Evolutionary conservation across 2,329 filamentous ascomycete species (phyloP), one percentile per base, ranked within the genome.

Genomic region (Colletotrichum tropicicola): DNA sequence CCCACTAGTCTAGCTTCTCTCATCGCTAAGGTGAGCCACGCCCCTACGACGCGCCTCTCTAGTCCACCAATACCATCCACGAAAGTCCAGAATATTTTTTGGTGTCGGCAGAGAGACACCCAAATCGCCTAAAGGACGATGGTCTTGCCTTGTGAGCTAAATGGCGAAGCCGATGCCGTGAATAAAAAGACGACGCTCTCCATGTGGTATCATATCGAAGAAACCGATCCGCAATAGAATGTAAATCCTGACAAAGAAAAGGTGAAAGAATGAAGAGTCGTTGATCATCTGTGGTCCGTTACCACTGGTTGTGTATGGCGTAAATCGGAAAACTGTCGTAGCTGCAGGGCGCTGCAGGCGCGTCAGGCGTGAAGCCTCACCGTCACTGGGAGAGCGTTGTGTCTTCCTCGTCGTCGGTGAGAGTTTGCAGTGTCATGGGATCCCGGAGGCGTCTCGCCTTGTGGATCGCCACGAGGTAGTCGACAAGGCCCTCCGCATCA

Each of bases 401-500:
- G 27, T 60, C 66, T 53, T 67, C 66, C 17, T 60, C 66, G 19
- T 67, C 49, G 19, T 67, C 49, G 7, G 60, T 41, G 3, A 56
- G 55, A 15, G 59, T 56, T 6, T 58, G 52, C 15, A 60, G 56
- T 5, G 60, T 59, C 32, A 54, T 57, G 12, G 65, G 67, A 30
- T 68, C 60, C 28, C 77, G 75, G 10, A 74, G 70, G 32, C 77
- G 75, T 68, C 73, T 77, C 6, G 79, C 74, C 27, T 77, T 78
- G 70, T 86, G 81, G 17, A 82, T 83, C 52, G 85, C 83, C 17
- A 86, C 77, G 27, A 86, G 78, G 77, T 84, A 79, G 69, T 85
- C 82, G 13, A 87, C 82, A 19, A 88, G 75, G 0, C 79, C 78
- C 72, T 86, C 83, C 3, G 84, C 85, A 66, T 87, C 85, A 21